Conservation (phyloP, 345 rosid genomes). For the Turritis glabra region DNA sequence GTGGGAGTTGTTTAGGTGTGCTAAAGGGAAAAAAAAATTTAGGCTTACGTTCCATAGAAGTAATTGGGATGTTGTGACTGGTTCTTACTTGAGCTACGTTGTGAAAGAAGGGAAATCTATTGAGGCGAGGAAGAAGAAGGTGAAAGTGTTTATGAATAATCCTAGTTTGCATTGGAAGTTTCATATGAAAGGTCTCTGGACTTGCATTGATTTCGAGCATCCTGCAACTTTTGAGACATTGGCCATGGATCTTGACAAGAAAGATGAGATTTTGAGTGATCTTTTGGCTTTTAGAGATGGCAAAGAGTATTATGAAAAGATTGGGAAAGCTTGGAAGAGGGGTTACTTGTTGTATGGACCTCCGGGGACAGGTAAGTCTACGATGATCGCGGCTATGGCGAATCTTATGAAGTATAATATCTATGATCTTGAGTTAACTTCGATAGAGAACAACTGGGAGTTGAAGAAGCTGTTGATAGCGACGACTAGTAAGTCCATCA, state of each 20-base stretch:
- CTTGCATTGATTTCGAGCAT: conserved; percentile 38
- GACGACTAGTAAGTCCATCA: conserved; percentile 42
- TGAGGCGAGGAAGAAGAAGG: conserved; percentile 43
- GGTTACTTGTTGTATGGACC: conserved; percentile 49
- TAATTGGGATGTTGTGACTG: conserved; percentile 42
- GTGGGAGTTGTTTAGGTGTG: conserved; percentile 16
- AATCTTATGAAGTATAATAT: conserved; percentile 42
- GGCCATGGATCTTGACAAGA: conserved; percentile 43
- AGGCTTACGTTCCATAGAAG: conserved; percentile 48
- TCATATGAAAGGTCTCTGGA: conserved; percentile 31
- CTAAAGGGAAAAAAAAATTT: background rate
- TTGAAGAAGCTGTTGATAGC: conserved; percentile 40
- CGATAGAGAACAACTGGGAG: conserved; percentile 39
- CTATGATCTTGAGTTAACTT: conserved; percentile 45
- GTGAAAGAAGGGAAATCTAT: conserved; percentile 49
- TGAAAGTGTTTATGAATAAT: conserved; percentile 54
- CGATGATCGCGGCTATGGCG: conserved; percentile 49
- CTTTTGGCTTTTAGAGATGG: conserved; percentile 36
- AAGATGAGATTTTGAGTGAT: conserved; percentile 37
- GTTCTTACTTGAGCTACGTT: conserved; percentile 45
- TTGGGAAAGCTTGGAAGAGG: conserved; percentile 52
- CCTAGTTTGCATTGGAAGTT: conserved; percentile 22
- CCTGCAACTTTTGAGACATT: conserved; percentile 45
- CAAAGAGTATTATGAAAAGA: conserved; percentile 42
- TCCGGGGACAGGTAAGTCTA: conserved; percentile 50